Evolutionary conservation across 1,284 basidiomycete genomes (phyloP).

Genomic region (Pseudozyma hubeiensis): DNA sequence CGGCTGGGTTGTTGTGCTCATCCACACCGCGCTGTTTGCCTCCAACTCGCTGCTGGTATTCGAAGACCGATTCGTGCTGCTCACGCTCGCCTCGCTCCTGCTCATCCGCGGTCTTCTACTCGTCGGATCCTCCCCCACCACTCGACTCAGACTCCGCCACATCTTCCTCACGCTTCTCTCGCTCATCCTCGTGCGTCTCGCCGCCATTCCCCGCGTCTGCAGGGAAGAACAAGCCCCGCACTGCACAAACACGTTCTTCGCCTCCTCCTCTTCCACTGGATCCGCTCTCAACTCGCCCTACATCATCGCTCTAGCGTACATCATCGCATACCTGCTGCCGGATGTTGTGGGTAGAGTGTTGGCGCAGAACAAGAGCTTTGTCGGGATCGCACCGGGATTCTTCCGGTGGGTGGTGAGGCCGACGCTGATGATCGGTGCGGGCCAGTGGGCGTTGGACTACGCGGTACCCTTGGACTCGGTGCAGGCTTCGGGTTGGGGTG

Average conservation of each 20-base stretch:
- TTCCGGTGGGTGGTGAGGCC: conserved; percentile 58
- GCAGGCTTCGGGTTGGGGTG: conserved; percentile 10
- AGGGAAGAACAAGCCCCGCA: conserved; percentile 91
- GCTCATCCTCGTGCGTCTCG: conserved; percentile 78
- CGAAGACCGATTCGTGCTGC: conserved; percentile 82
- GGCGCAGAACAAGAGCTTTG: conserved; percentile 44
- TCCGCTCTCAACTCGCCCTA: conserved; percentile 55
- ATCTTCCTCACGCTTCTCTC: conserved; percentile 78
- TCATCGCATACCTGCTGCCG: conserved; percentile 48
- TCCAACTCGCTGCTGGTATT: conserved; percentile 92
- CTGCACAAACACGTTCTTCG: conserved; percentile 78
- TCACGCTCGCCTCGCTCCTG: conserved; percentile 70
- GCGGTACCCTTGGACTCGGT: conserved; percentile 25
- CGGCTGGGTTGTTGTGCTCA: conserved; percentile 27
- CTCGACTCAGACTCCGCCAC: conserved; percentile 79
- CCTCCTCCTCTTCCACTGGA: conserved; percentile 15
- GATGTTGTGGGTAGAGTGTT: conserved; percentile 36
- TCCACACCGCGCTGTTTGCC: conserved; percentile 58
- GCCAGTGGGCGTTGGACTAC: conserved; percentile 63
- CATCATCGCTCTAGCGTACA: conserved; percentile 45
- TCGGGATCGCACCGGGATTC: conserved; percentile 53
- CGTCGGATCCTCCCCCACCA: conserved; percentile 63
- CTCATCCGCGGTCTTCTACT: conserved; percentile 28
- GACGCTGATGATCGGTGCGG: conserved; percentile 53
- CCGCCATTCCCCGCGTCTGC: conserved; percentile 84